These are phyloP conservation scores for Lepidopterella palustris DNA, from an alignment of 495 filamentous ascomycete genomes.

Conservation along the genomic window DNA sequence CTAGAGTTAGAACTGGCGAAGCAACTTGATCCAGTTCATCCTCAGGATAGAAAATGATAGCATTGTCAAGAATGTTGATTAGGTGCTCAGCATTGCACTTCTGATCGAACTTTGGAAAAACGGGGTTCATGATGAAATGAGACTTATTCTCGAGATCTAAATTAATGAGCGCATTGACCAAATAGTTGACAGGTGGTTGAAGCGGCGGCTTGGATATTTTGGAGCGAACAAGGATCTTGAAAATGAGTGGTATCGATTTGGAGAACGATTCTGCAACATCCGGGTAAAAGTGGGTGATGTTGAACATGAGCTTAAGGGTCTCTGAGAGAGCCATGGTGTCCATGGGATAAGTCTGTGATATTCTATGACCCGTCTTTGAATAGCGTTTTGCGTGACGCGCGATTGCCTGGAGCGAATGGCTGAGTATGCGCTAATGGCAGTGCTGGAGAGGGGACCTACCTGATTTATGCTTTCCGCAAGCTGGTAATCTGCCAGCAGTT, in stretches of 20 bases:
- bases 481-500: conserved; percentile 61
- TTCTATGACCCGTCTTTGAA: conserved; percentile 34
- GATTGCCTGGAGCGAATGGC: conserved; percentile 49
- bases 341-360: conserved; percentile 41
- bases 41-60: conserved; percentile 54
- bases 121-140: conserved; percentile 24
- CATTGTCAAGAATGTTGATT: conserved; percentile 64
- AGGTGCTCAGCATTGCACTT: conserved; percentile 60
- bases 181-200: conserved; percentile 52
- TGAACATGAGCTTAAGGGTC: conserved; percentile 83
- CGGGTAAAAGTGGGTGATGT: conserved; percentile 67
- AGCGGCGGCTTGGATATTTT: conserved; percentile 52
- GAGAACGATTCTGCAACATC: conserved; percentile 55
- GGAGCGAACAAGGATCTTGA: conserved; percentile 60
- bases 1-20: conserved; percentile 63
- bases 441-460: conserved; percentile 31
- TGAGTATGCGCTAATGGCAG: neutral
- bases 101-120: conserved; percentile 60
- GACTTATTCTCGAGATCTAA: conserved; percentile 54
- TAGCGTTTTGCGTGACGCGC: conserved; percentile 58
- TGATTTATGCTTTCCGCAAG: conserved; percentile 63
- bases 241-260: conserved; percentile 59
- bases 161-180: conserved; percentile 77
- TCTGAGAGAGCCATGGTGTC: conserved; percentile 76
- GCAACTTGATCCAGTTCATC: conserved; percentile 61